These are phyloP conservation scores for Erodium texanum DNA, from an alignment of 441 rosid species.

Conservation along the genomic window DNA sequence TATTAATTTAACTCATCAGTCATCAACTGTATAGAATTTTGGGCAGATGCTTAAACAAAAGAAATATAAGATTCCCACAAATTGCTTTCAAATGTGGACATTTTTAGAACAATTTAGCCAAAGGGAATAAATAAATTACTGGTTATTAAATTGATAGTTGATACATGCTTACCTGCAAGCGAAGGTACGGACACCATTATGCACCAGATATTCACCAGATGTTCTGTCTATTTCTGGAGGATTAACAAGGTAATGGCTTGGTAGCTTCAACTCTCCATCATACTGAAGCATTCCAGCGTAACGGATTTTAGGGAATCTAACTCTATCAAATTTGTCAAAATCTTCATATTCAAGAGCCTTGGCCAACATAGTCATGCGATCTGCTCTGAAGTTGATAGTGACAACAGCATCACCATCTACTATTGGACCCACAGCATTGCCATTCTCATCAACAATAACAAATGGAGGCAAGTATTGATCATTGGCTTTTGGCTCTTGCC, in stretches of 20 bases:
- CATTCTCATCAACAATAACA: slow-evolving; percentile 74
- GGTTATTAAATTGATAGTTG: background rate
- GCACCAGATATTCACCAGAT: slow-evolving; percentile 87
- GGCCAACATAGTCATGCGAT: slow-evolving; percentile 91
- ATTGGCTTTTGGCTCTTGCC: slow-evolving; percentile 54
- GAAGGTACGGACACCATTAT: slow-evolving; percentile 76
- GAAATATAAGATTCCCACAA: too few relatives aligned
- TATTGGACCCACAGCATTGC: slow-evolving; percentile 81
- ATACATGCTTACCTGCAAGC: slow-evolving; percentile 88
- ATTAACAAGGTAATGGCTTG: slow-evolving; percentile 74
- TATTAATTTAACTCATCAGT: too few relatives aligned
- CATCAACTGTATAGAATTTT: too few relatives aligned
- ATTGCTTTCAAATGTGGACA: too few relatives aligned
- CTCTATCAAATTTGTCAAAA: slow-evolving; percentile 88
- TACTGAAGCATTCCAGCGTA: slow-evolving; percentile 98
- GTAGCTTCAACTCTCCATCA: slow-evolving; percentile 93
- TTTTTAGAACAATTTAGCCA: background rate
- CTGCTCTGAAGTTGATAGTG: slow-evolving; percentile 91
- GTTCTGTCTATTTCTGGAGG: slow-evolving; percentile 98
- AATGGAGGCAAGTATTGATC: slow-evolving; percentile 92
- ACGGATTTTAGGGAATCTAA: slow-evolving; percentile 66
- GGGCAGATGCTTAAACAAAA: too few relatives aligned
- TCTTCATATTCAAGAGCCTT: slow-evolving; percentile 83
- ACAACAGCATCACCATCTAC: slow-evolving; percentile 96
- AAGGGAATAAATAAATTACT: background rate